phyloP scores from a whole-genome alignment of 2,329 filamentous ascomycete species.

The Aspergillus niger region DNA sequence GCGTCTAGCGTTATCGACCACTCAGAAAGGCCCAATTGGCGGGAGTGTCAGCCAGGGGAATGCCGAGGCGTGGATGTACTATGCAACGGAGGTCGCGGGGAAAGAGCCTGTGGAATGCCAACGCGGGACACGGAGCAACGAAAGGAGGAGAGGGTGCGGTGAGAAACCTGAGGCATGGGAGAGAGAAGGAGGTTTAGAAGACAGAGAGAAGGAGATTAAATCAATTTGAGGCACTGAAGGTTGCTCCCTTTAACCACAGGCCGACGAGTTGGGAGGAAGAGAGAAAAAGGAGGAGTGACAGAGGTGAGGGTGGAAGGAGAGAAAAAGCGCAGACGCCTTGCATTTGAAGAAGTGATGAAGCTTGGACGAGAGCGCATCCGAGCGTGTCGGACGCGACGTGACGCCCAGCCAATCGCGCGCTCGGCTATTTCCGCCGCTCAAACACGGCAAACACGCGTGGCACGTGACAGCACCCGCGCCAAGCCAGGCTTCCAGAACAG shows the following conservation, averaged over 20 bases:
- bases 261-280: conserved; percentile 20
- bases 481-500: conserved; percentile 4
- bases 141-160: conserved; percentile 20
- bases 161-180: conserved; percentile 18
- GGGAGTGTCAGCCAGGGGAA: conserved; percentile 38
- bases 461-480: conserved; percentile 28
- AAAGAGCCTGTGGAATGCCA: conserved; percentile 32
- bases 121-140: conserved; percentile 20
- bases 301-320: conserved; percentile 14
- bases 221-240: neutral
- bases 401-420: conserved; percentile 39
- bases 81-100: conserved; percentile 31
- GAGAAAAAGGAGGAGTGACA: conserved; percentile 16
- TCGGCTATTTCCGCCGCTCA: conserved; percentile 20
- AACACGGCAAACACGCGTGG: conserved; percentile 32
- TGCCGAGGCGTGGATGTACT: conserved; percentile 23
- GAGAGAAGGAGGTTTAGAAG: conserved; percentile 12
- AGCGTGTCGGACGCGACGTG: conserved; percentile 39
- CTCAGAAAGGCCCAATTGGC: conserved; percentile 20
- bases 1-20: conserved; percentile 18
- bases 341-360: conserved; percentile 30
- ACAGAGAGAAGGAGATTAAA: neutral
- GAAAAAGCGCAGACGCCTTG: conserved; percentile 34
- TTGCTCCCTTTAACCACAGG: conserved; percentile 14
- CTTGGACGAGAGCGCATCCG: conserved; percentile 31